phyloP scores from a whole-genome alignment of 1,284 basidiomycete species.

The Puccinia triticina region DNA sequence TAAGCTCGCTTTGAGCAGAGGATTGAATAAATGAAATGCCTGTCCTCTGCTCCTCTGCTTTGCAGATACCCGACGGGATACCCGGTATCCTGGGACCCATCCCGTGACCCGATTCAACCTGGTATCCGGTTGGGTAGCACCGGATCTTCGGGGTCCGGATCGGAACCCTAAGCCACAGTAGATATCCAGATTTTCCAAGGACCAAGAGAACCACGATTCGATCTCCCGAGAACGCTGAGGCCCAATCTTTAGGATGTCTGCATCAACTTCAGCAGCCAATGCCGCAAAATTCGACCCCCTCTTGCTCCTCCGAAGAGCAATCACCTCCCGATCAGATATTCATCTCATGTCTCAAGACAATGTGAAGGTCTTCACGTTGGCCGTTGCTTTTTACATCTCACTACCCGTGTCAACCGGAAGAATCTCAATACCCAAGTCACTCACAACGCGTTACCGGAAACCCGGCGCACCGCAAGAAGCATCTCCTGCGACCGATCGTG shows the following conservation, averaged over 20 bases:
- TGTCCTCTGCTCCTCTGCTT: no score
- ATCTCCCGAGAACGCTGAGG: no score
- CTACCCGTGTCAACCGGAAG: conserved; percentile 42
- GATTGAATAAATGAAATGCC: no score
- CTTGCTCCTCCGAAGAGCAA: conserved; percentile 54
- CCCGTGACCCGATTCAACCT: no score
- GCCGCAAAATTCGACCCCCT: conserved; percentile 53
- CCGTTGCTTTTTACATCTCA: conserved; percentile 50
- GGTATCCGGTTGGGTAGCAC: no score
- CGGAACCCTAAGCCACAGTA: no score
- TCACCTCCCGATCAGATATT: conserved; percentile 51
- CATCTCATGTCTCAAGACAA: conserved; percentile 52
- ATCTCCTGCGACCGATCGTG: conserved; percentile 62
- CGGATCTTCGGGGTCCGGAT: no score
- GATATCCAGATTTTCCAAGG: no score
- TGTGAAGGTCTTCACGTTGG: conserved; percentile 46
- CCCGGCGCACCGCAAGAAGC: conserved; percentile 64
- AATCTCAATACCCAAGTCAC: conserved; percentile 26
- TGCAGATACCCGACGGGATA: no score
- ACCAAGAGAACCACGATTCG: no score
- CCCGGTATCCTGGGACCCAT: no score
- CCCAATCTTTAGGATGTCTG: neutral
- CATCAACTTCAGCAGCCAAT: neutral
- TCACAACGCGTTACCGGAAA: conserved; percentile 41
- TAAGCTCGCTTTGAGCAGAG: no score